Conservation (phyloP, 2,329 filamentous ascomycete species). For the Capronia epimyces region DNA sequence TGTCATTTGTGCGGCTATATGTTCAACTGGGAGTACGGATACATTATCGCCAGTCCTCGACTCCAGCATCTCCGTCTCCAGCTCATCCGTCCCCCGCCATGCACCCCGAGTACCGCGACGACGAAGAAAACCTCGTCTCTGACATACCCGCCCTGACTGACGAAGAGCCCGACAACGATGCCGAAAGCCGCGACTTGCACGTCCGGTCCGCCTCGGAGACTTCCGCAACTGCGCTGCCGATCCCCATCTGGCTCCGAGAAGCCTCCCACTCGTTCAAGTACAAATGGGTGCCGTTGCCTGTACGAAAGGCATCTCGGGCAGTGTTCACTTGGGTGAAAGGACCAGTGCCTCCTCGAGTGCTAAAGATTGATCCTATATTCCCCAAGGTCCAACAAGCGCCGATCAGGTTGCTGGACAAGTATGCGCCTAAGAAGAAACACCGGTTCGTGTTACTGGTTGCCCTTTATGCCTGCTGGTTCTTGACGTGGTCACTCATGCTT, state of each 20-base stretch:
- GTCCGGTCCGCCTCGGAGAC: constrained; percentile 25
- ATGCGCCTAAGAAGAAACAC: constrained; percentile 44
- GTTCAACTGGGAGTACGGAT: too few species aligned
- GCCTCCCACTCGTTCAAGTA: constrained; percentile 45
- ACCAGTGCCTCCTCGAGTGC: constrained; percentile 42
- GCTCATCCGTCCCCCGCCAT: neutral
- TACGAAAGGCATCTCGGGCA: constrained; percentile 42
- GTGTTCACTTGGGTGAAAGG: constrained; percentile 45
- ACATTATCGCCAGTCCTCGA: too few species aligned
- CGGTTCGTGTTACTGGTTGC: constrained; percentile 40
- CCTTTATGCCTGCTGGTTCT: constrained; percentile 44
- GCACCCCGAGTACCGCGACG: constrained; percentile 23
- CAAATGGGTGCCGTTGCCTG: constrained; percentile 44
- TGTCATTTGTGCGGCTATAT: too few species aligned
- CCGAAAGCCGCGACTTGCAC: constrained; percentile 35
- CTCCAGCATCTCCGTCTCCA: too few species aligned
- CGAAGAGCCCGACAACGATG: constrained; percentile 34
- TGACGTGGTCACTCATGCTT: constrained; percentile 44
- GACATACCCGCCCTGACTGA: constrained; percentile 34
- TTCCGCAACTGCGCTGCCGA: constrained; percentile 21
- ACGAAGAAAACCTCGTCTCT: constrained; percentile 19
- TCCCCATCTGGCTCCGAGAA: constrained; percentile 46
- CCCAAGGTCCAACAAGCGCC: constrained; percentile 45
- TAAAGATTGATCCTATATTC: constrained; percentile 45
- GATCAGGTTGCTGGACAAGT: constrained; percentile 39